A percentile compares a stretch with the other conserved stretches of the same genome.
Evolutionary conservation across 176 grass and related monocot genomes (phyloP).

Genomic region (Musa itinerans): DNA sequence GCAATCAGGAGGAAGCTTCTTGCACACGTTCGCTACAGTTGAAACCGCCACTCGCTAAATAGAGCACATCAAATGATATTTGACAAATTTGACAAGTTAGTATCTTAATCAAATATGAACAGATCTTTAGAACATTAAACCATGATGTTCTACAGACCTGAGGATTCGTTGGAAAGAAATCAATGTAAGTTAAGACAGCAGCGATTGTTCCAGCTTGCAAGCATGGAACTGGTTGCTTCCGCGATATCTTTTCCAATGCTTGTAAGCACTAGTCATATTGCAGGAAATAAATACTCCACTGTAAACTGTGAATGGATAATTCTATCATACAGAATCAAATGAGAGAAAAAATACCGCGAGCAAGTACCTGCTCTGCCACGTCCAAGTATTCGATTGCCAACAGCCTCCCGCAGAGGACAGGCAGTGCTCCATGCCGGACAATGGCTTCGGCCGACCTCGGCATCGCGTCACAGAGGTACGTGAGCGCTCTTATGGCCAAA

Average conservation of each 20-base stretch:
- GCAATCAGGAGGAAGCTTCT: constrained; percentile 49
- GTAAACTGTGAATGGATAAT: background rate
- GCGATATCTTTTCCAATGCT: constrained; percentile 95
- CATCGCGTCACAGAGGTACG: constrained; percentile 89
- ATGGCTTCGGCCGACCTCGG: constrained; percentile 62
- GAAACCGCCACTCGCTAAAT: constrained; percentile 61
- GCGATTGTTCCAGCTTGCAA: constrained; percentile 66
- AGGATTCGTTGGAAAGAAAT: constrained; percentile 77
- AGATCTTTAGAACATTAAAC: background rate
- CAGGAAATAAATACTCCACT: background rate
- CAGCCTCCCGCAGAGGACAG: constrained; percentile 60
- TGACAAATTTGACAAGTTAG: background rate
- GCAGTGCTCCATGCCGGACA: constrained; percentile 62
- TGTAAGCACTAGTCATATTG: constrained; percentile 49
- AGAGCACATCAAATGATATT: background rate
- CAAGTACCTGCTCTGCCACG: constrained; percentile 73
- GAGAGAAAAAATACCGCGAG: background rate
- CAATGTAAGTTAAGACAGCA: constrained; percentile 57
- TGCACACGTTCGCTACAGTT: constrained; percentile 68
- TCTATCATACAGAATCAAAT: background rate
- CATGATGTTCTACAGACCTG: constrained; percentile 35
- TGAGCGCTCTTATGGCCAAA: constrained; percentile 71
- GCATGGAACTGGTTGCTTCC: constrained; percentile 50
- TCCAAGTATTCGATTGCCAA: constrained; percentile 78
- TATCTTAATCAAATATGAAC: background rate